Conservation (phyloP, 1,284 basidiomycete species). For the Nidula niveotomentosa region DNA sequence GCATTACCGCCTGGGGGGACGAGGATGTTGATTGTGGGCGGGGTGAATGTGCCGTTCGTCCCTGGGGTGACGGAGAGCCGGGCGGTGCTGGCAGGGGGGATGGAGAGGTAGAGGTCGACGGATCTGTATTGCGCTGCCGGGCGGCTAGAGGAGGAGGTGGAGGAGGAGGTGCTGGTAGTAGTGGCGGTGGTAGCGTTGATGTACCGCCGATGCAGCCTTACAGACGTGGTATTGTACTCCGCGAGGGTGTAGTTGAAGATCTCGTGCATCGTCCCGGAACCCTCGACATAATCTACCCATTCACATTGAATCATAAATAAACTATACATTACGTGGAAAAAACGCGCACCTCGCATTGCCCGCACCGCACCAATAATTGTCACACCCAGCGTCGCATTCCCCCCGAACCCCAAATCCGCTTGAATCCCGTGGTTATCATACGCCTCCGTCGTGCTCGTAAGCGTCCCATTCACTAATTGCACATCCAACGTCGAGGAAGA, state of each 20-base stretch:
- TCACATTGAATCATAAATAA: not conserved
- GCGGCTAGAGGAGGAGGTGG: not conserved
- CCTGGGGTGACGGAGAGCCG: slow-evolving; percentile 15
- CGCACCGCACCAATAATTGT: slow-evolving; percentile 23
- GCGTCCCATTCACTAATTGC: slow-evolving; percentile 17
- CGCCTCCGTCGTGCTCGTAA: slow-evolving; percentile 14
- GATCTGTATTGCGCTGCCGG: slow-evolving; percentile 12
- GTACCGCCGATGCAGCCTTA: slow-evolving; percentile 19
- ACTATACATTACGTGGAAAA: not conserved
- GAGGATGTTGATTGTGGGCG: slow-evolving; percentile 20
- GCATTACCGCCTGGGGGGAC: slow-evolving; percentile 7
- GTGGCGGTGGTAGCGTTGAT: slow-evolving; percentile 15
- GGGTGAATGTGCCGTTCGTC: slow-evolving; percentile 10
- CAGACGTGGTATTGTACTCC: slow-evolving; percentile 14
- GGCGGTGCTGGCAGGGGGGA: slow-evolving; percentile 16
- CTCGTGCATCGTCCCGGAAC: slow-evolving; percentile 24
- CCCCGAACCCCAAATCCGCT: slow-evolving; percentile 18
- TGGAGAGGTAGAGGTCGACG: slow-evolving; percentile 19
- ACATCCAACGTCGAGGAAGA: slow-evolving; percentile 8
- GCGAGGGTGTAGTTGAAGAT: slow-evolving; percentile 24
- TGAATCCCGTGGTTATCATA: slow-evolving; percentile 17
- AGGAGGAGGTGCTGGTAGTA: not conserved
- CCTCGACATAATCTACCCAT: slow-evolving; percentile 23
- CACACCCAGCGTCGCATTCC: slow-evolving; percentile 21
- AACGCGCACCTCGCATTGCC: slow-evolving; percentile 19